Evolutionary conservation across 2,329 filamentous ascomycete genomes (phyloP).

Genomic region (Emergomyces orientalis): DNA sequence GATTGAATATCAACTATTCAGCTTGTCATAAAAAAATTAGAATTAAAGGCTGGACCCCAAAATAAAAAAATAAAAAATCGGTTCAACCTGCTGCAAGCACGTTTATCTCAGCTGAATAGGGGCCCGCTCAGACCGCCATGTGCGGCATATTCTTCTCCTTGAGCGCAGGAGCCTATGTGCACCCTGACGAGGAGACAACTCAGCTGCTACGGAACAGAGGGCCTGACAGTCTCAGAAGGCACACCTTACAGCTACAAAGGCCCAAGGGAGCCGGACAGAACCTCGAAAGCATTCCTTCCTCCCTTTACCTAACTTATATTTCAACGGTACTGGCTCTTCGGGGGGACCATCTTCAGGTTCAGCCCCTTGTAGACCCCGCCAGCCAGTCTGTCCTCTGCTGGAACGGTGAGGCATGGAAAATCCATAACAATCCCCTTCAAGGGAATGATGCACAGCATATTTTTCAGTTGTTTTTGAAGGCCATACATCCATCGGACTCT

Average conservation of each 20-base stretch:
- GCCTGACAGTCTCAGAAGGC: slow-evolving; percentile 35
- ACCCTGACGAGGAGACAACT: slow-evolving; percentile 27
- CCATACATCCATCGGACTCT: slow-evolving; percentile 21
- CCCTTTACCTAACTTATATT: slow-evolving; percentile 45
- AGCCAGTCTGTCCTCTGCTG: slow-evolving; percentile 70
- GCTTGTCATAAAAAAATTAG: too few species aligned
- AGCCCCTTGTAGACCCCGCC: slow-evolving; percentile 57
- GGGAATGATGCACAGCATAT: slow-evolving; percentile 73
- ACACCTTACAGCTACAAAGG: slow-evolving; percentile 21
- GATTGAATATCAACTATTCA: background rate
- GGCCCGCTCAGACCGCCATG: slow-evolving; percentile 21
- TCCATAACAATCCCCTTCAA: slow-evolving; percentile 47
- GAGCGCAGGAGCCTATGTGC: slow-evolving; percentile 24
- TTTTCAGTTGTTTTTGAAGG: slow-evolving; percentile 49
- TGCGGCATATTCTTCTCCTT: slow-evolving; percentile 47
- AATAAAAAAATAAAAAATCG: too few species aligned
- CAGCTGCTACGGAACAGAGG: slow-evolving; percentile 33
- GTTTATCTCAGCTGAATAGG: background rate
- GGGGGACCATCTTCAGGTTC: slow-evolving; percentile 58
- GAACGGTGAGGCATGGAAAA: slow-evolving; percentile 94
- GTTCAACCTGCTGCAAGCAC: background rate
- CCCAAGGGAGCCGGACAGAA: background rate
- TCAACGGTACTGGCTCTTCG: slow-evolving; percentile 89
- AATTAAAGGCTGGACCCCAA: too few species aligned
- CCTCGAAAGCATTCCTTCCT: background rate